These are phyloP conservation scores for Agapanthus africanus DNA, from an alignment of 106 monocot species.

Conservation along the genomic window DNA sequence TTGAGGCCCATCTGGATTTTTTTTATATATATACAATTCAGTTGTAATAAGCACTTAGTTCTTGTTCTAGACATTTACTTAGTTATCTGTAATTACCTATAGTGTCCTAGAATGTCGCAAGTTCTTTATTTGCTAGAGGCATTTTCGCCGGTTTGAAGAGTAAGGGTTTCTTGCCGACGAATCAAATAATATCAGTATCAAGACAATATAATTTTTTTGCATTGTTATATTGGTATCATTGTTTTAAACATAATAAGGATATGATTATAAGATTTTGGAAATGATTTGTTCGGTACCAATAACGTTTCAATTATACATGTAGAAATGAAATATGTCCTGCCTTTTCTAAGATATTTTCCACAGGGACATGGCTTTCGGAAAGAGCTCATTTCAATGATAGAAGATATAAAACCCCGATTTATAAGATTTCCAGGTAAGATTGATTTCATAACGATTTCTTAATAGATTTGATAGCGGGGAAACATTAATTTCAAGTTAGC, in stretches of 20 bases:
- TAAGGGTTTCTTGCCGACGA: not conserved
- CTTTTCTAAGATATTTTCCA: conserved; percentile 2
- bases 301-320: too few relatives aligned
- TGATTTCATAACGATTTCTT: not conserved
- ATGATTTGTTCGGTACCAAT: not conserved
- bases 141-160: too few relatives aligned
- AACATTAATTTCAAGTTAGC: not conserved
- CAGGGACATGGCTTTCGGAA: conserved; percentile 96
- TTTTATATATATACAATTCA: too few relatives aligned
- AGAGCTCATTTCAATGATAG: conserved; percentile 77
- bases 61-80: too few relatives aligned
- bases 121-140: too few relatives aligned
- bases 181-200: not conserved
- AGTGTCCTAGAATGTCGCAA: too few relatives aligned
- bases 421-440: conserved; percentile 82
- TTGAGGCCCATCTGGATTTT: too few relatives aligned
- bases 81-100: too few relatives aligned
- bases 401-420: conserved; percentile 66
- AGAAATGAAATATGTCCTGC: not conserved
- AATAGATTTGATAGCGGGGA: too few relatives aligned
- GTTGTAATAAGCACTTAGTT: too few relatives aligned
- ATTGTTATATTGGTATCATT: not conserved
- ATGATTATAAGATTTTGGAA: not conserved
- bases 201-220: not conserved
- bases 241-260: not conserved